A percentile compares a stretch with the other conserved stretches of the same genome.
Evolutionary conservation across 2,329 filamentous ascomycete genomes (phyloP).

Genomic region (Fusarium citri): DNA sequence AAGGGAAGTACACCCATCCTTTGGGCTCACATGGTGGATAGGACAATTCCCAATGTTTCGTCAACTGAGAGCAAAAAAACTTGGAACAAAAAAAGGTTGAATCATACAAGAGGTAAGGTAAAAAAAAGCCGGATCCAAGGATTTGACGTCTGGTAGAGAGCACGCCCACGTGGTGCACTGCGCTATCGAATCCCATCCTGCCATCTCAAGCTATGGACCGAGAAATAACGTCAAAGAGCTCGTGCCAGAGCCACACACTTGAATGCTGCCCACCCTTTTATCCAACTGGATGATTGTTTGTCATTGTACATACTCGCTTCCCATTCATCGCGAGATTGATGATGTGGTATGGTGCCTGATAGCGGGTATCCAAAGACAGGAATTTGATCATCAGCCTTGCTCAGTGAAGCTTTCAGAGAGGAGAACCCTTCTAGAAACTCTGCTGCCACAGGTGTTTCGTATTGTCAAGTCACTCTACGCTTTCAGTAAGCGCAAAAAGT

Average conservation of each 20-base stretch:
- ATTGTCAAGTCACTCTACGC: conserved; percentile 14
- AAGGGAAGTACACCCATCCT: neutral
- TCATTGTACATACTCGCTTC: conserved; percentile 9
- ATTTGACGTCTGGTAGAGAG: conserved; percentile 27
- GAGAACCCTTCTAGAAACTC: conserved; percentile 39
- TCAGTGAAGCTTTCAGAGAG: conserved; percentile 21
- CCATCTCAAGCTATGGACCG: conserved; percentile 33
- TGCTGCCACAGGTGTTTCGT: conserved; percentile 6
- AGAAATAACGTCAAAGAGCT: conserved; percentile 26
- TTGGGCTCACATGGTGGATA: conserved; percentile 35
- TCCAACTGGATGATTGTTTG: conserved; percentile 45
- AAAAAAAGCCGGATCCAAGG: conserved; percentile 24
- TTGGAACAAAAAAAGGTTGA: conserved; percentile 26
- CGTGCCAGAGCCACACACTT: conserved; percentile 22
- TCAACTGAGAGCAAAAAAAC: conserved; percentile 28
- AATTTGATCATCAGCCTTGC: conserved; percentile 19
- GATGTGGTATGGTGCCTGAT: conserved; percentile 2
- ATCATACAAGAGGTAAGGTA: conserved; percentile 9
- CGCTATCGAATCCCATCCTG: conserved; percentile 17
- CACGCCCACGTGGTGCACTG: conserved; percentile 41
- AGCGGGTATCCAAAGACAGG: conserved; percentile 1
- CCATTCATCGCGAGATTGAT: neutral
- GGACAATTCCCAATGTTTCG: neutral
- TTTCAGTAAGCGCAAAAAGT: conserved; percentile 2
- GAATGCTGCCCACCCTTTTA: conserved; percentile 17